A percentile compares a stretch with the other conserved stretches of the same genome.
These are phyloP conservation scores for Nematodospora valgi DNA, from an alignment of 805 yeast genomes.

Conservation along the genomic window DNA sequence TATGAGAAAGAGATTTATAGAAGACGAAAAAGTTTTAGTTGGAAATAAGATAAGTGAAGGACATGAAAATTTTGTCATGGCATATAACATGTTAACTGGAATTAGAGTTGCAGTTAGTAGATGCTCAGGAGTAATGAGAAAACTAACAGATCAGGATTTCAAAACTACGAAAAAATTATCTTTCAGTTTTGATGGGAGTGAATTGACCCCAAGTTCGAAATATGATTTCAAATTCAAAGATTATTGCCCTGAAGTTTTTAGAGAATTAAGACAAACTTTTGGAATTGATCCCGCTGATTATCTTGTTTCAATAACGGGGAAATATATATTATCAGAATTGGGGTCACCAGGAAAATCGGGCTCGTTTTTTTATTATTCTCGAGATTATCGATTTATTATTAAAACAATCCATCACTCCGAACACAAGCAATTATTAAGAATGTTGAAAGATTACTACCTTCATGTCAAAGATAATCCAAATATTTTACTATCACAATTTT, in stretches of 20 bases:
- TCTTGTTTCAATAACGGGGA: constrained; percentile 85
- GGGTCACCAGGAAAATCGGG: constrained; percentile 98
- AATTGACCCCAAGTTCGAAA: constrained; percentile 87
- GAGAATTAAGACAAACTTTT: constrained; percentile 76
- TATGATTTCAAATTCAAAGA: constrained; percentile 97
- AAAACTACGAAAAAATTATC: constrained; percentile 70
- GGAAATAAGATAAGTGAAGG: constrained; percentile 89
- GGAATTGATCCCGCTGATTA: constrained; percentile 96
- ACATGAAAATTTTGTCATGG: constrained; percentile 88
- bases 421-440: constrained; percentile 74
- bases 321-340: constrained; percentile 84
- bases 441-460: constrained; percentile 69
- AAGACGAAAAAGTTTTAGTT: constrained; percentile 59
- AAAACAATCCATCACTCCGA: constrained; percentile 94
- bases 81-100: constrained; percentile 96
- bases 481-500: constrained; percentile 90
- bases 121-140: constrained; percentile 80
- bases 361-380: constrained; percentile 89
- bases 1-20: constrained; percentile 32
- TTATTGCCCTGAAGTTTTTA: constrained; percentile 89
- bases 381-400: constrained; percentile 91
- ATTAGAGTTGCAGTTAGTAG: constrained; percentile 93
- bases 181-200: constrained; percentile 84
- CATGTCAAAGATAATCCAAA: constrained; percentile 84
- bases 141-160: constrained; percentile 70